Evolutionary conservation across 805 yeast species (phyloP).

Genomic region (Cyberlindnera euphorbiiphila): DNA sequence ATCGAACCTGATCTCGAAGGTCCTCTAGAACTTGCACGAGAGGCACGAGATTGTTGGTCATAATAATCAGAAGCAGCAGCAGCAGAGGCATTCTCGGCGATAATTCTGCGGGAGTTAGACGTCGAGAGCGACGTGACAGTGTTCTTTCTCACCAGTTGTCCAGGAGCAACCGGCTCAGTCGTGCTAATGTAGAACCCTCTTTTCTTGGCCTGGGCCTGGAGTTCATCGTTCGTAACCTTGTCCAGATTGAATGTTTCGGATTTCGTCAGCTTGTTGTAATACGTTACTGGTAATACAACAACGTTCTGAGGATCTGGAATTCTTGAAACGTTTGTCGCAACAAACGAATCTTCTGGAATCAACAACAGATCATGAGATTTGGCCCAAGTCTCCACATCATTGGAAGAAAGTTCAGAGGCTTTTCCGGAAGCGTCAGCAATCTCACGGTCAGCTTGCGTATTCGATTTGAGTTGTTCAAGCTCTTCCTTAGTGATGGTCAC

Average conservation of each 20-base stretch:
- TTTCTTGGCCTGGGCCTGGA: slow-evolving; percentile 43
- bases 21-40: slow-evolving; percentile 18
- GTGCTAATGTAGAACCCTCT: slow-evolving; percentile 40
- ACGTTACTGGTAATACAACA: slow-evolving; percentile 60
- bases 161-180: slow-evolving; percentile 12
- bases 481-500: slow-evolving; percentile 35
- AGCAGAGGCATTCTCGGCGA: slow-evolving; percentile 30
- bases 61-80: slow-evolving; percentile 28
- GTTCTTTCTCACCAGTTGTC: slow-evolving; percentile 17
- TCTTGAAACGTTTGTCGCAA: slow-evolving; percentile 59
- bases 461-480: slow-evolving; percentile 28
- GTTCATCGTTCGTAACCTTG: slow-evolving; percentile 41
- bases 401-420: slow-evolving; percentile 5
- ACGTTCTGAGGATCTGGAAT: slow-evolving; percentile 53
- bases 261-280: slow-evolving; percentile 54
- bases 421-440: neutral
- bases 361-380: slow-evolving; percentile 44
- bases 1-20: slow-evolving; percentile 19
- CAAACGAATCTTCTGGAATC: slow-evolving; percentile 54
- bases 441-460: slow-evolving; percentile 18
- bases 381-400: slow-evolving; percentile 32
- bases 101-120: slow-evolving; percentile 23
- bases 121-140: slow-evolving; percentile 24
- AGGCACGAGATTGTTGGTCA: slow-evolving; percentile 22
- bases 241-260: slow-evolving; percentile 41